Percentiles rank a stretch among this genome's conserved stretches.
Conservation (phyloP, 306 rosid species). For the Cicer judaicum region DNA sequence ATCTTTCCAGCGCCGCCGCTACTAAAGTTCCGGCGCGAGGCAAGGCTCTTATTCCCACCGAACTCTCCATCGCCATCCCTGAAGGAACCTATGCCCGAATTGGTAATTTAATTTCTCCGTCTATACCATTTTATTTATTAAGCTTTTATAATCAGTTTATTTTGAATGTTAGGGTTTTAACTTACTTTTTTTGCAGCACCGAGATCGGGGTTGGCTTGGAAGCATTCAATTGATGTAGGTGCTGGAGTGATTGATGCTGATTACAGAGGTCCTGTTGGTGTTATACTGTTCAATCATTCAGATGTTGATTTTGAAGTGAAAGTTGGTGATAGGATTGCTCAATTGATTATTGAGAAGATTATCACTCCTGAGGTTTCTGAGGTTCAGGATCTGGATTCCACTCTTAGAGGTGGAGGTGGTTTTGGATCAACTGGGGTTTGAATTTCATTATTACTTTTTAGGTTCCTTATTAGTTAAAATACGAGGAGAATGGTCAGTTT, state of each 20-base stretch:
- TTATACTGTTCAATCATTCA: constrained; percentile 74
- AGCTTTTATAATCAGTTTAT: neutral
- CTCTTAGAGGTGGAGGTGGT: constrained; percentile 74
- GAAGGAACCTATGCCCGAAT: constrained; percentile 81
- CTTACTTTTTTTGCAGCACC: constrained; percentile 53
- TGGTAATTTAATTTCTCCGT: constrained; percentile 47
- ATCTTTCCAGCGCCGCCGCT: constrained; percentile 75
- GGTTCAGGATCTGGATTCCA: constrained; percentile 74
- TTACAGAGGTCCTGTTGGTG: constrained; percentile 84
- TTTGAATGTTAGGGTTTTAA: neutral
- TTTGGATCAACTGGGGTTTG: constrained; percentile 92
- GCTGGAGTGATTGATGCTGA: constrained; percentile 92
- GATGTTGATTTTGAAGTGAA: constrained; percentile 76
- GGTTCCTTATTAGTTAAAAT: neutral
- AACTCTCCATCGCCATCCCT: constrained; percentile 72
- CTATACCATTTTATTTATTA: too few relatives aligned
- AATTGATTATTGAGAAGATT: constrained; percentile 75
- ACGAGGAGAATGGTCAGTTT: neutral
- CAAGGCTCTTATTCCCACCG: constrained; percentile 74
- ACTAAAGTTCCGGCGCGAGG: constrained; percentile 78
- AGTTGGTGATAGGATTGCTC: constrained; percentile 81
- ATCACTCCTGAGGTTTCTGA: constrained; percentile 65
- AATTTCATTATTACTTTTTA: neutral
- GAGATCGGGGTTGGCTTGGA: constrained; percentile 80
- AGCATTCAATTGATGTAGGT: constrained; percentile 83